A percentile compares a stretch with the other conserved stretches of the same genome.
Conservation (phyloP, 1,284 basidiomycete species). For the Naganishia sp. region DNA sequence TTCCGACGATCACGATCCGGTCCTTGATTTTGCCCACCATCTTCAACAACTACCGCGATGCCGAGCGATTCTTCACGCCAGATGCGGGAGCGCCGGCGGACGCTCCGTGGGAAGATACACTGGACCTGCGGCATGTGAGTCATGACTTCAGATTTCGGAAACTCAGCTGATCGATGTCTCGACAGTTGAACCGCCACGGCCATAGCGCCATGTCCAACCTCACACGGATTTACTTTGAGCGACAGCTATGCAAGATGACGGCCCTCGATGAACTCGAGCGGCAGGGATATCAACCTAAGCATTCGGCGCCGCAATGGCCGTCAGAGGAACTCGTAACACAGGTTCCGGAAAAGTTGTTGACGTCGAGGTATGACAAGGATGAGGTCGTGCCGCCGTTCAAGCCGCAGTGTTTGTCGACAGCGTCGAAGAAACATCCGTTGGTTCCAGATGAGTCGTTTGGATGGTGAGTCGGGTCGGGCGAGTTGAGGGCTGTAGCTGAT, state of each 20-base stretch:
- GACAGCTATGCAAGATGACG: slow-evolving; percentile 50
- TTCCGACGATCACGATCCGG: slow-evolving; percentile 20
- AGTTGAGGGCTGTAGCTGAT: not conserved
- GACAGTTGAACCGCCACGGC: slow-evolving; percentile 34
- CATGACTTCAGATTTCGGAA: too few relatives aligned
- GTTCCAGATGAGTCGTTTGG: slow-evolving; percentile 36
- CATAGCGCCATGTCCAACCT: slow-evolving; percentile 45
- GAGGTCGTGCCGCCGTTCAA: slow-evolving; percentile 34
- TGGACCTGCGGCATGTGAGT: slow-evolving; percentile 15
- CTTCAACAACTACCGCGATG: slow-evolving; percentile 21
- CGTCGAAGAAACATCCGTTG: slow-evolving; percentile 40
- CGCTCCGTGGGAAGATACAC: not conserved
- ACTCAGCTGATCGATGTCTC: not conserved
- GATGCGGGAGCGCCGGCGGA: not conserved
- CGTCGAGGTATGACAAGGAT: slow-evolving; percentile 24
- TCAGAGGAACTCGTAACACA: slow-evolving; percentile 2
- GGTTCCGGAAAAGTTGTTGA: slow-evolving; percentile 16
- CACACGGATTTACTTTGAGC: slow-evolving; percentile 44
- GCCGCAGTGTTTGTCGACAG: slow-evolving; percentile 46
- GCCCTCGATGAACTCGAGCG: slow-evolving; percentile 33
- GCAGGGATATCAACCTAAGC: slow-evolving; percentile 15
- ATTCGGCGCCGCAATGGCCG: slow-evolving; percentile 14
- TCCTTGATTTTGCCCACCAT: slow-evolving; percentile 25
- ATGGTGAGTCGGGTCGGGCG: slow-evolving; percentile 30
- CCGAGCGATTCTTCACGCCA: slow-evolving; percentile 17